phyloP scores from a whole-genome alignment of 2,329 filamentous ascomycete genomes.

The Botrytis galanthina region DNA sequence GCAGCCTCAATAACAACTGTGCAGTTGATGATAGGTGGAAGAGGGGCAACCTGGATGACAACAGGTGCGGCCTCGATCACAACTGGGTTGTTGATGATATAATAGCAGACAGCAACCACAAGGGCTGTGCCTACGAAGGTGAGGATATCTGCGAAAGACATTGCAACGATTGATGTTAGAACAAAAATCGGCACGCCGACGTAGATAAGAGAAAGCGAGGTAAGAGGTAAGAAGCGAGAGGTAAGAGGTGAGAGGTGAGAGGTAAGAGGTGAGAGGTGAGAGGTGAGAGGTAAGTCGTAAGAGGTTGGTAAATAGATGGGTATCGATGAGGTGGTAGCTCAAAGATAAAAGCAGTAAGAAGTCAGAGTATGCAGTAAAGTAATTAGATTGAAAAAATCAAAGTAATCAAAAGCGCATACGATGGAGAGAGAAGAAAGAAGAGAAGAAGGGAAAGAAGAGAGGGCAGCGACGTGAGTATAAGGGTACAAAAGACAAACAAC shows the following conservation, averaged over 20 bases:
- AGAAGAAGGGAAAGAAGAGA: neutral
- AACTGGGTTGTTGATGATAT: neutral
- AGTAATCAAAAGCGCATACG: neutral
- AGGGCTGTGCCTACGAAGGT: slow-evolving; percentile 1
- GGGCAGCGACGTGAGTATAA: neutral
- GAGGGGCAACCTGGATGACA: slow-evolving; percentile 2
- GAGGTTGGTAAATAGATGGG: neutral
- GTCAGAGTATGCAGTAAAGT: slow-evolving; percentile 4
- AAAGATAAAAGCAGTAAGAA: slow-evolving; percentile 13
- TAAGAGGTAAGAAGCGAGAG: neutral
- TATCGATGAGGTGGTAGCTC: slow-evolving; percentile 18
- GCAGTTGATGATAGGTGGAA: neutral
- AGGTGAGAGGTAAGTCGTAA: no score
- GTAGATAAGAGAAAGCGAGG: neutral
- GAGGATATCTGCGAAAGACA: neutral
- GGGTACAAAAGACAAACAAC: neutral
- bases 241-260: no score
- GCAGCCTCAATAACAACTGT: neutral
- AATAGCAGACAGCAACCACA: neutral
- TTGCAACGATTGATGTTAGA: slow-evolving; percentile 9
- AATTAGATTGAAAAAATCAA: neutral
- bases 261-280: neutral
- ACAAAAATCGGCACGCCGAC: slow-evolving; percentile 20
- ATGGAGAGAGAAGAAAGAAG: neutral
- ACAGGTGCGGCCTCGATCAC: neutral